These are phyloP conservation scores for Talaromyces adpressus DNA, from an alignment of 495 filamentous ascomycete species.

Conservation along the genomic window DNA sequence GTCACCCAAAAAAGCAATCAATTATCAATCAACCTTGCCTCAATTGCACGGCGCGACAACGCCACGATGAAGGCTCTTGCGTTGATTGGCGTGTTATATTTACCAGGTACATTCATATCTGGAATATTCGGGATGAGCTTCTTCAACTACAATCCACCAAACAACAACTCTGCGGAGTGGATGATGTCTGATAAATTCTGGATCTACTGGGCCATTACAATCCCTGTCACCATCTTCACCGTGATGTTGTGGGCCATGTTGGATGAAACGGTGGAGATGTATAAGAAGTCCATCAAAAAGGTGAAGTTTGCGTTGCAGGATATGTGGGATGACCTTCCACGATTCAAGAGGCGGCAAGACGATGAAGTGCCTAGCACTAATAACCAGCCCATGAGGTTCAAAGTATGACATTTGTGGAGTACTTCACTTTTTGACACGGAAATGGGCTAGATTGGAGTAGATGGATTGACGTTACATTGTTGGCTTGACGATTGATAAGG, in stretches of 20 bases:
- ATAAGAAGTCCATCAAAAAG: not conserved
- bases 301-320: not conserved
- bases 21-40: conserved; percentile 21
- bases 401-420: not conserved
- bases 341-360: not conserved
- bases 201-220: conserved; percentile 29
- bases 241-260: conserved; percentile 14
- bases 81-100: conserved; percentile 27
- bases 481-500: not conserved
- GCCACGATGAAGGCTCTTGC: conserved; percentile 26
- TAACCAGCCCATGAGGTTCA: not conserved
- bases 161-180: conserved; percentile 13
- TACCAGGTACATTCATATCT: conserved; percentile 35
- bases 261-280: not conserved
- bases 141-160: conserved; percentile 19
- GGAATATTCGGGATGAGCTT: conserved; percentile 31
- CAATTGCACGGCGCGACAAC: conserved; percentile 26
- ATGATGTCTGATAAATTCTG: conserved; percentile 24
- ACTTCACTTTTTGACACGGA: not conserved
- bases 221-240: conserved; percentile 22
- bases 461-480: not conserved
- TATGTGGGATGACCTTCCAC: not conserved
- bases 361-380: not conserved
- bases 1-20: conserved; percentile 23
- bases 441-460: not conserved